A percentile compares a stretch with the other conserved stretches of the same genome.
These are phyloP conservation scores for Saturnispora dispora DNA, from an alignment of 805 yeast genomes.

Conservation along the genomic window DNA sequence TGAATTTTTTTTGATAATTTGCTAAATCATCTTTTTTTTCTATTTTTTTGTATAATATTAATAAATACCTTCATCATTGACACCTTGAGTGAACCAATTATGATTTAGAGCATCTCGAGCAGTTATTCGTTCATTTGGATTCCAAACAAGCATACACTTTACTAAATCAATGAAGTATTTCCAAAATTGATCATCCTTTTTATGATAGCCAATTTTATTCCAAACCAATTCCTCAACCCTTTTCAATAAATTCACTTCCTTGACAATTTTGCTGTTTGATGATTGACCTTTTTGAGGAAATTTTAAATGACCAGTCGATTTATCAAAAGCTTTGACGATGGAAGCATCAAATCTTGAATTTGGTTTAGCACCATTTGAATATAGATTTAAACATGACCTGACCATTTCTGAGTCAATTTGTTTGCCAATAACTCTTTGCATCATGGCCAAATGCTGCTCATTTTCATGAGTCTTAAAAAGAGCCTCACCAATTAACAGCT, in stretches of 20 bases:
- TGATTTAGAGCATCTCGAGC: conserved; percentile 49
- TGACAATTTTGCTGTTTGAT: conserved; percentile 30
- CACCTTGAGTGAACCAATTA: conserved; percentile 69
- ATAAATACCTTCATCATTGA: conserved; percentile 43
- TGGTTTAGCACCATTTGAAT: conserved; percentile 11
- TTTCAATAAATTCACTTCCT: conserved; percentile 28
- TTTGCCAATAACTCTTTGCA: conserved; percentile 67
- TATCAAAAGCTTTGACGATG: conserved; percentile 26
- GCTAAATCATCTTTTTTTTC: not conserved
- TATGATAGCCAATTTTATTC: conserved; percentile 34
- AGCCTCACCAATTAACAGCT: conserved; percentile 88
- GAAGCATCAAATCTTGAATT: conserved; percentile 14
- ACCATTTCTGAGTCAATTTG: conserved; percentile 35
- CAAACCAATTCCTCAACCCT: conserved; percentile 23
- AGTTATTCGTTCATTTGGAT: conserved; percentile 41
- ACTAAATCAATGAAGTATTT: conserved; percentile 54
- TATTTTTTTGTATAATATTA: not conserved
- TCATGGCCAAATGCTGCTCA: conserved; percentile 88
- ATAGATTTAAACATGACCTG: conserved; percentile 23
- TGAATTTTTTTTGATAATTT: not conserved
- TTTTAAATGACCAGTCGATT: conserved; percentile 22
- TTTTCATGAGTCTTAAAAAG: conserved; percentile 92
- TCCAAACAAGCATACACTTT: conserved; percentile 39
- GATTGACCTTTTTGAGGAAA: conserved; percentile 27
- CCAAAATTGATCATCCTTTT: conserved; percentile 60